Conservation (phyloP, 179 eudicot genomes). For the Drosera spatulata region DNA sequence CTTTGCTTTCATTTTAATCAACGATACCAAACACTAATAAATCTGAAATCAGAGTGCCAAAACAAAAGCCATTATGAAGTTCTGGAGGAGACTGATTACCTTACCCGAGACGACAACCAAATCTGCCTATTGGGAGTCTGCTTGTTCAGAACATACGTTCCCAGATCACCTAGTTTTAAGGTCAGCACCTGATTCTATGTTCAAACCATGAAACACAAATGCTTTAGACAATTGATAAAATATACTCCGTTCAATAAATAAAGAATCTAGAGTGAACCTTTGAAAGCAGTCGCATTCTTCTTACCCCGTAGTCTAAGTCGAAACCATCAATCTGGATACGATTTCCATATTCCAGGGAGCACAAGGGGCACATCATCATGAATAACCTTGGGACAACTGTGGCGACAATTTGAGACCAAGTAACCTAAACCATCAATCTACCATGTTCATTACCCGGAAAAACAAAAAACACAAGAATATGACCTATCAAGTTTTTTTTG, state of each 20-base stretch:
- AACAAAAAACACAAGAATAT: no score
- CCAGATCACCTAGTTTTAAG: constrained; percentile 64
- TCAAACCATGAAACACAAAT: not conserved
- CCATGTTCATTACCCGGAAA: no score
- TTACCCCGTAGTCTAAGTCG: constrained; percentile 95
- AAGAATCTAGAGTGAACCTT: not conserved
- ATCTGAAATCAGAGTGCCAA: not conserved
- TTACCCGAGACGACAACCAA: constrained; percentile 93
- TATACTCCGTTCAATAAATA: not conserved
- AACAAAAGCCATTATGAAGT: not conserved
- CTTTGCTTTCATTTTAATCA: not conserved
- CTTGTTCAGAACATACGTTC: constrained; percentile 91
- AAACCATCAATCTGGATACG: constrained; percentile 68
- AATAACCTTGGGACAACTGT: no score
- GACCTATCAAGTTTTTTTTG: no score
- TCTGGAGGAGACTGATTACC: constrained; percentile 25
- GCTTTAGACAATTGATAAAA: not conserved
- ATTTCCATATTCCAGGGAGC: constrained; percentile 75
- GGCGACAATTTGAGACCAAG: no score
- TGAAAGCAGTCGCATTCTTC: constrained; percentile 5
- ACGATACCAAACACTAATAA: not conserved
- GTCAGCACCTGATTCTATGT: constrained; percentile 86
- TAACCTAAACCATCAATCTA: no score
- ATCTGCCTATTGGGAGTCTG: constrained; percentile 95
- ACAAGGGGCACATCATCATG: no score